These are phyloP conservation scores for Septoria petroselini DNA, from an alignment of 2,329 filamentous ascomycete genomes.

Conservation along the genomic window DNA sequence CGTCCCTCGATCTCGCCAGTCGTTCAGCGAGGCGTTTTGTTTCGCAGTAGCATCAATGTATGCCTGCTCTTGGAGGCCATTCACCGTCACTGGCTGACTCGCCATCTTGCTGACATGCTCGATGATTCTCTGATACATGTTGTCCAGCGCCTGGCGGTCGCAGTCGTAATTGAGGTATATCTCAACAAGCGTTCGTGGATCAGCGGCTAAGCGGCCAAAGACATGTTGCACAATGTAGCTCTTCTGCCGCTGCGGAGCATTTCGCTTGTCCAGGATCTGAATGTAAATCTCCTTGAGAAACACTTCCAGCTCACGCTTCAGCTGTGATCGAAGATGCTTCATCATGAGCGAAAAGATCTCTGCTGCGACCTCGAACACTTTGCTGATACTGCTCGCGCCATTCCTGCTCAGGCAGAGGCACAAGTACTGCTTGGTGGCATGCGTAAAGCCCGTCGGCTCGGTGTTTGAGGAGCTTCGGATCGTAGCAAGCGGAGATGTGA, in stretches of 20 bases:
- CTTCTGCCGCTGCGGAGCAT: constrained; percentile 85
- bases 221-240: constrained; percentile 79
- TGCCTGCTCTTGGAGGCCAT: constrained; percentile 72
- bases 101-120: constrained; percentile 89
- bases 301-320: constrained; percentile 98
- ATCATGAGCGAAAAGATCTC: constrained; percentile 99
- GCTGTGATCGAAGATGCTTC: constrained; percentile 84
- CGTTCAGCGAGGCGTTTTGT: constrained; percentile 44
- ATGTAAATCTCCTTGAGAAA: constrained; percentile 98
- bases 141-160: constrained; percentile 85
- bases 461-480: constrained; percentile 89
- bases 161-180: constrained; percentile 98
- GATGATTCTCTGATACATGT: constrained; percentile 91
- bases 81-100: constrained; percentile 72
- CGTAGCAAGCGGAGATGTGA: constrained; percentile 85
- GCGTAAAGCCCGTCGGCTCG: constrained; percentile 83
- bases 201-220: constrained; percentile 76
- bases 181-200: constrained; percentile 86
- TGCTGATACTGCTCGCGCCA: constrained; percentile 85
- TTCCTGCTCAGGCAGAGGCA: constrained; percentile 94
- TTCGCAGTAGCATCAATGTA: constrained; percentile 77
- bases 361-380: constrained; percentile 90
- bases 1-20: constrained; percentile 85
- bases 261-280: constrained; percentile 81
- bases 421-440: constrained; percentile 94